Percentiles rank a stretch among this genome's conserved stretches.
Conservation (phyloP, 2,329 filamentous ascomycete genomes). For the Cytospora piceae region DNA sequence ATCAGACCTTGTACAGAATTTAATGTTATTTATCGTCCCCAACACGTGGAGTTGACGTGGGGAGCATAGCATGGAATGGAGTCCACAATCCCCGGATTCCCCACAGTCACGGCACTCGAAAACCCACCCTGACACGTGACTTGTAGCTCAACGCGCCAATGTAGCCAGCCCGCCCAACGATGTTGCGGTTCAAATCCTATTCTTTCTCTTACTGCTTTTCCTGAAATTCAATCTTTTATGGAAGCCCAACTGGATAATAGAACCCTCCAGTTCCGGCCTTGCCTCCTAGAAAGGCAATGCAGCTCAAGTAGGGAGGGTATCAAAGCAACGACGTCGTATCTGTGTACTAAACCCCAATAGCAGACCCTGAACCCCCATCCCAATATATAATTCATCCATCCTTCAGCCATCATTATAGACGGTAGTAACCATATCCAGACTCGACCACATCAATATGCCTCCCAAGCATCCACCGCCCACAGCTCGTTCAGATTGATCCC, state of each 20-base stretch:
- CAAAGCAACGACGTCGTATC: background rate
- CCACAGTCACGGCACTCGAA: background rate
- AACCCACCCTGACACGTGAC: background rate
- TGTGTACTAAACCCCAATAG: background rate
- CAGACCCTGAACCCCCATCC: background rate
- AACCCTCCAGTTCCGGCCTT: background rate
- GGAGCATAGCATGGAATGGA: background rate
- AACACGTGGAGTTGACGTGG: no score
- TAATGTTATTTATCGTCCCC: no score
- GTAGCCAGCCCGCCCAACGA: background rate
- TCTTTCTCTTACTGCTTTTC: background rate
- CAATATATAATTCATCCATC: background rate
- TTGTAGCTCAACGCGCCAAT: background rate
- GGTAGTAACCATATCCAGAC: background rate
- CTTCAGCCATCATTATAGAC: background rate
- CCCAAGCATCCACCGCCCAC: slow-evolving; percentile 48
- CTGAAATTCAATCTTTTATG: background rate
- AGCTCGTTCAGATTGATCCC: slow-evolving; percentile 59
- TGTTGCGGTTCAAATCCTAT: background rate
- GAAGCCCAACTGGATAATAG: background rate
- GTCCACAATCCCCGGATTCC: background rate
- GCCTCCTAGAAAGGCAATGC: background rate
- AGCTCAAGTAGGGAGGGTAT: background rate
- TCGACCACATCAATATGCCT: slow-evolving; percentile 22
- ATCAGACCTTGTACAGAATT: no score